Percentiles rank a stretch among this genome's conserved stretches.
phyloP scores from a whole-genome alignment of 2,329 filamentous ascomycete species.

The Trichoderma sp. region DNA sequence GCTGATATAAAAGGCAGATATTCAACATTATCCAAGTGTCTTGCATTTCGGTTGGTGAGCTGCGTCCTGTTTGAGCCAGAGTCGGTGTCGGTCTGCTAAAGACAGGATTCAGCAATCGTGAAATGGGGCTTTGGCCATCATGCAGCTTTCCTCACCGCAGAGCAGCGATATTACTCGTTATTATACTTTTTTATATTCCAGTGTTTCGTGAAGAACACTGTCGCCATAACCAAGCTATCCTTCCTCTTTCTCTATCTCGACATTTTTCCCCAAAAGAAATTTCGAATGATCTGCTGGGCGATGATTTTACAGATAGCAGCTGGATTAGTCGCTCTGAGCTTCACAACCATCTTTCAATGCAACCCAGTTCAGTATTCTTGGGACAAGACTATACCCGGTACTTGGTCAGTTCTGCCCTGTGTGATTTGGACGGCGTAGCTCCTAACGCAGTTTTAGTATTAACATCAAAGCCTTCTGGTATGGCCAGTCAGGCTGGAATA shows the following conservation, averaged over 20 bases:
- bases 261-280: conserved; percentile 15
- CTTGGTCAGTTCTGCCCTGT: not conserved
- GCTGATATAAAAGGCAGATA: not conserved
- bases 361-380: conserved; percentile 14
- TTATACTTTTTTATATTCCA: conserved; percentile 25
- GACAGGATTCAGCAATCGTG: not conserved
- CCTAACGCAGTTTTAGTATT: not conserved
- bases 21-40: conserved; percentile 15
- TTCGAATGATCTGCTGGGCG: conserved; percentile 13
- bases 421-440: not conserved
- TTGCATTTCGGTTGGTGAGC: conserved; percentile 11
- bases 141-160: conserved; percentile 7
- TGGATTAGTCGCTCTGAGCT: conserved; percentile 11
- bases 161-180: conserved; percentile 22
- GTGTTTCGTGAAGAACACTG: conserved; percentile 21
- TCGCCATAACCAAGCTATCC: conserved; percentile 15
- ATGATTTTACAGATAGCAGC: conserved; percentile 7
- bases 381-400: conserved; percentile 15
- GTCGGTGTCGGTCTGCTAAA: not conserved
- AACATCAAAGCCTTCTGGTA: conserved; percentile 24
- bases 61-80: not conserved
- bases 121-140: conserved; percentile 23
- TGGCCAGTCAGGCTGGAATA: conserved; percentile 22
- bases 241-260: conserved; percentile 24
- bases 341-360: conserved; percentile 22